A percentile compares a stretch with the other conserved stretches of the same genome.
Conservation (phyloP, 1,284 basidiomycete species). For the Ceratobasidium papillatum region DNA sequence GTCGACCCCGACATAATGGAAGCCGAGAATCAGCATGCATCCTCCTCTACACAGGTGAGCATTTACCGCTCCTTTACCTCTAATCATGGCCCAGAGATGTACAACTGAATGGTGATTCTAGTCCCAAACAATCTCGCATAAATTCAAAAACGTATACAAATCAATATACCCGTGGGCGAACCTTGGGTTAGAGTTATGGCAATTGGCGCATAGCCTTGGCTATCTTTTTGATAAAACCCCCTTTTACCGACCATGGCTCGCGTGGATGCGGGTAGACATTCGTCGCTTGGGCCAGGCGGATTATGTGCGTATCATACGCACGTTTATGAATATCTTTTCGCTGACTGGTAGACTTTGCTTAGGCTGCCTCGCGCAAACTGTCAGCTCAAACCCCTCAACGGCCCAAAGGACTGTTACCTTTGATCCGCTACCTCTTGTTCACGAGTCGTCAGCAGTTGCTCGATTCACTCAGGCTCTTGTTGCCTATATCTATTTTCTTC, state of each 20-base stretch:
- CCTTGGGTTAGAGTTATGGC: slow-evolving; percentile 78
- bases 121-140: slow-evolving; percentile 57
- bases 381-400: slow-evolving; percentile 33
- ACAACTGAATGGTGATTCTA: slow-evolving; percentile 6
- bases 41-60: slow-evolving; percentile 5
- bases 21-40: slow-evolving; percentile 47
- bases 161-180: slow-evolving; percentile 83
- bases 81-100: slow-evolving; percentile 10
- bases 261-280: slow-evolving; percentile 83
- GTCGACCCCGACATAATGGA: slow-evolving; percentile 71
- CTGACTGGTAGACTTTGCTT: slow-evolving; percentile 56
- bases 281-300: slow-evolving; percentile 81
- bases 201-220: slow-evolving; percentile 84
- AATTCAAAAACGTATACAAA: slow-evolving; percentile 70
- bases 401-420: slow-evolving; percentile 39
- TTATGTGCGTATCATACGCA: slow-evolving; percentile 50
- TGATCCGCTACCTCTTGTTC: slow-evolving; percentile 52
- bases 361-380: slow-evolving; percentile 41
- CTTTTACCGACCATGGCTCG: slow-evolving; percentile 92
- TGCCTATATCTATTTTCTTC: slow-evolving; percentile 94
- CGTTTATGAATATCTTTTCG: slow-evolving; percentile 59
- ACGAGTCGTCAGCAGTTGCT: slow-evolving; percentile 69
- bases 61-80: slow-evolving; percentile 5
- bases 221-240: slow-evolving; percentile 91
- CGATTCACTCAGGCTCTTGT: slow-evolving; percentile 80